Evolutionary conservation across 257 asterid genomes (phyloP), one percentile per base, ranked within the genome.

Genomic region (Salvia splendens): DNA sequence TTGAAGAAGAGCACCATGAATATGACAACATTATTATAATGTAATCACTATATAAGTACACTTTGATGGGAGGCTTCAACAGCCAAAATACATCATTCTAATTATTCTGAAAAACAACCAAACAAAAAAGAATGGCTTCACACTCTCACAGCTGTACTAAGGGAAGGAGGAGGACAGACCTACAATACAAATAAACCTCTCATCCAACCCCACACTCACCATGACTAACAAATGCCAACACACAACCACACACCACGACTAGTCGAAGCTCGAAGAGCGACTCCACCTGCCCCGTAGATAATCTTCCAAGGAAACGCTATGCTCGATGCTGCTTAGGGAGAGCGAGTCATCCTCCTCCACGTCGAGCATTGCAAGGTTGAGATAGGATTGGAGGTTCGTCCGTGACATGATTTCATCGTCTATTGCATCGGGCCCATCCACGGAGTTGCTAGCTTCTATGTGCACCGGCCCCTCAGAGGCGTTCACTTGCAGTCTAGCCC

Each of bases 221-320:
- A 68, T 28, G 41, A 76, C 32, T 2, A 14, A 36, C 62, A 46
- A 73, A 12, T 15, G 58, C 8, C 14, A 59, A 9, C 43, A 68
- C 55, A 55, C 71, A 71, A 68, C 67, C 64, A 82, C 61, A 68
- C 75, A 33, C 63, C 61, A 54, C 59, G 71, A 75, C 84, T 71
- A 92, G 81, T 94, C 96, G 17, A 94, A 82, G 91, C 96, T 91
- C 5, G 99, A 91, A 40, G 99, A 85, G 6, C 95, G 85, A 77
- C 97, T 88, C 88, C 95, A 81, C 78, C 99, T 75, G 51, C 95
- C 95, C 32, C 80, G 82, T 35, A 88, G 81, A 82, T 91, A 88
- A 58, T 94, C 96, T 53, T 91, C 97, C 16, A 94, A 61, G 1
- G 90, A 83, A 43, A 91, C 78, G 65, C 80, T 81, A 55, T 83